Percentiles rank a stretch among this genome's conserved stretches.
Evolutionary conservation across 1,139 yeast species (phyloP).

Genomic region (Kodamaea suecica): DNA sequence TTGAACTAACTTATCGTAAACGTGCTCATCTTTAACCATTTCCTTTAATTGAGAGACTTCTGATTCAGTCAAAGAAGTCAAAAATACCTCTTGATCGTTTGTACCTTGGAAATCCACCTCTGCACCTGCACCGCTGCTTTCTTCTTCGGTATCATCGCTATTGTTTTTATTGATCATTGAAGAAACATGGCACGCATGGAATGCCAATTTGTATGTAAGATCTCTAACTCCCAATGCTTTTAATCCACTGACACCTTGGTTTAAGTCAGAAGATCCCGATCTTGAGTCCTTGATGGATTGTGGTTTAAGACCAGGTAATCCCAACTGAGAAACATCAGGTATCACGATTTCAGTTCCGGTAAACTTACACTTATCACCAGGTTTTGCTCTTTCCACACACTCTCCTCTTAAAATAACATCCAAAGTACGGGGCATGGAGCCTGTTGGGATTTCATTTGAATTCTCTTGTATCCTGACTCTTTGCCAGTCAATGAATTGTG

Average conservation of each 20-base stretch:
- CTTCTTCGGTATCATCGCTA: constrained; percentile 35
- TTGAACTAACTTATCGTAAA: constrained; percentile 79
- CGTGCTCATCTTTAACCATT: constrained; percentile 88
- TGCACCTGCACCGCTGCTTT: constrained; percentile 32
- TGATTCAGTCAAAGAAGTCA: constrained; percentile 74
- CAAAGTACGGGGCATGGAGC: constrained; percentile 97
- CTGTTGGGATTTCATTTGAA: constrained; percentile 93
- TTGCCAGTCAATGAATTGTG: constrained; percentile 96
- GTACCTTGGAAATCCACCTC: constrained; percentile 33
- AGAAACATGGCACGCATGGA: constrained; percentile 83
- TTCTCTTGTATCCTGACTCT: constrained; percentile 94
- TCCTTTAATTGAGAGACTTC: constrained; percentile 83
- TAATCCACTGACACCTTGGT: constrained; percentile 83
- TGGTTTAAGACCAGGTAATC: constrained; percentile 96
- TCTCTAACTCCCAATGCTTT: constrained; percentile 91
- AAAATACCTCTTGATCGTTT: constrained; percentile 75
- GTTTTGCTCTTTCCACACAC: constrained; percentile 92
- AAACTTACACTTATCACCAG: constrained; percentile 94
- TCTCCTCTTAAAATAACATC: constrained; percentile 94
- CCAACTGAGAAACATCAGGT: constrained; percentile 92
- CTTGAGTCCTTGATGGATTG: constrained; percentile 70
- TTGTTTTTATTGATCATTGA: constrained; percentile 52
- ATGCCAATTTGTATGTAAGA: constrained; percentile 86
- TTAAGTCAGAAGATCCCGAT: constrained; percentile 62
- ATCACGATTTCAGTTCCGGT: constrained; percentile 95